These are phyloP conservation scores for Zygnema cylindricum DNA, from an alignment of 139 green algal genomes.

Conservation along the genomic window DNA sequence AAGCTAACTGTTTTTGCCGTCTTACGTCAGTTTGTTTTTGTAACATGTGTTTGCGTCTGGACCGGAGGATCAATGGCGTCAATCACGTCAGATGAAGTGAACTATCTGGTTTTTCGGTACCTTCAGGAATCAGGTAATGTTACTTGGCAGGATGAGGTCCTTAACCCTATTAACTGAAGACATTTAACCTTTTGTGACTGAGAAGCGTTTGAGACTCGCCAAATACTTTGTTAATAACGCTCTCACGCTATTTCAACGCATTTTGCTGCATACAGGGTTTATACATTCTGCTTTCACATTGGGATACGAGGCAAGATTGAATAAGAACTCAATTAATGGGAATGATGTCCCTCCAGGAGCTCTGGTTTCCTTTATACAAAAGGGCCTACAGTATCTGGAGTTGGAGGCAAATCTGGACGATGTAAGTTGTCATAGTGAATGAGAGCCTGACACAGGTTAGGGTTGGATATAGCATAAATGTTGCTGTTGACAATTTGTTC, in stretches of 20 bases:
- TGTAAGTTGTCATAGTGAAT: too few relatives aligned
- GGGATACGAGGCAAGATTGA: slow-evolving; percentile 82
- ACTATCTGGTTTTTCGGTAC: slow-evolving; percentile 95
- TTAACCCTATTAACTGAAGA: not conserved
- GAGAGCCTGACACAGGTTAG: too few relatives aligned
- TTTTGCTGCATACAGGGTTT: slow-evolving; percentile 87
- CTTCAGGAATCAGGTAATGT: slow-evolving; percentile 84
- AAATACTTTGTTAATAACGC: not conserved
- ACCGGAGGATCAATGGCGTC: too few relatives aligned
- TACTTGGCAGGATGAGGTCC: too few relatives aligned
- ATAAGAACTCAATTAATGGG: slow-evolving; percentile 72
- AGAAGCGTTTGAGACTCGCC: not conserved
- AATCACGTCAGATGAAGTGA: slow-evolving; percentile 87
- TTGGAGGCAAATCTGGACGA: slow-evolving; percentile 94
- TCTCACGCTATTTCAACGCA: too few relatives aligned
- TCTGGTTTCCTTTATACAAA: slow-evolving; percentile 93
- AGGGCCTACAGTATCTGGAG: slow-evolving; percentile 96
- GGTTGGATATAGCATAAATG: too few relatives aligned
- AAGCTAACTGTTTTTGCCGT: too few relatives aligned
- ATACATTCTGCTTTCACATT: slow-evolving; percentile 93
- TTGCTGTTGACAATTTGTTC: too few relatives aligned
- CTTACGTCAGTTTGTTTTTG: too few relatives aligned
- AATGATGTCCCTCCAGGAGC: slow-evolving; percentile 88
- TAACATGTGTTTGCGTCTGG: too few relatives aligned
- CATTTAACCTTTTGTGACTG: not conserved